phyloP scores from a whole-genome alignment of 345 rosid species.

The Murraya koenigii region DNA sequence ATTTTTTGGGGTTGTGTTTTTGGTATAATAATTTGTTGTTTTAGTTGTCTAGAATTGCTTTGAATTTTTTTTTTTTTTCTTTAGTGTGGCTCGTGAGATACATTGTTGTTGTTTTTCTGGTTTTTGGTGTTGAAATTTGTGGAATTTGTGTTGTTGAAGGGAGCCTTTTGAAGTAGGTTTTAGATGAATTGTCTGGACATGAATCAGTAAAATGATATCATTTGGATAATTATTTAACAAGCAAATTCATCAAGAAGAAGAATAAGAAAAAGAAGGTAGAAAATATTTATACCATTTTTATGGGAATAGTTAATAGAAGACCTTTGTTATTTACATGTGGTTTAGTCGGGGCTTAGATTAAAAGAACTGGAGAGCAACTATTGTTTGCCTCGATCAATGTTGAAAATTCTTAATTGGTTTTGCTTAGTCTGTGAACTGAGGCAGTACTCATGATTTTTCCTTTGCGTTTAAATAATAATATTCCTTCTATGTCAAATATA shows the following conservation, averaged over 20 bases:
- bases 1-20: constrained; percentile 17
- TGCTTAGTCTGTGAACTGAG: neutral
- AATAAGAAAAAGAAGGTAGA: neutral
- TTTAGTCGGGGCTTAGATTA: neutral
- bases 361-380: neutral
- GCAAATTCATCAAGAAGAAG: neutral
- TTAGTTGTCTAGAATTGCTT: neutral
- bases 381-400: neutral
- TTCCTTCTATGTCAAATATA: neutral
- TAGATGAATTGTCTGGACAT: neutral
- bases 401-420: neutral
- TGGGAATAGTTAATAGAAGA: neutral
- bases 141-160: neutral
- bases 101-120: neutral
- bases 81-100: neutral
- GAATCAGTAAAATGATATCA: neutral
- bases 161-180: neutral
- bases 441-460: neutral
- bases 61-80: too few relatives aligned
- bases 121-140: neutral
- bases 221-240: neutral
- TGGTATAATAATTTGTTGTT: constrained; percentile 2
- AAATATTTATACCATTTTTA: neutral
- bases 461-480: neutral
- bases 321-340: neutral